Evolutionary conservation across 768 basidiomycete species (phyloP).

Genomic region (Agrocybe praecox): DNA sequence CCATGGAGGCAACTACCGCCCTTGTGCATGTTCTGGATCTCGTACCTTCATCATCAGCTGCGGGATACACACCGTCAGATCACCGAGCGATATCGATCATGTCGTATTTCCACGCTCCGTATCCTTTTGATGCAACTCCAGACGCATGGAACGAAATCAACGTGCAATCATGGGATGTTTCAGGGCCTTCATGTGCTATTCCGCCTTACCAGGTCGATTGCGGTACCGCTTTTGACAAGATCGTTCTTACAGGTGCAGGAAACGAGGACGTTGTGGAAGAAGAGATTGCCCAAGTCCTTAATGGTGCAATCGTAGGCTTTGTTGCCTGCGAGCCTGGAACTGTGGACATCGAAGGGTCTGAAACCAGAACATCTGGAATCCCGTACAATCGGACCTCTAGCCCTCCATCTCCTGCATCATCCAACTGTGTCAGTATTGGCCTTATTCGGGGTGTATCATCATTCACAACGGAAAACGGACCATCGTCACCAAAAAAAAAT

Average conservation of each 20-base stretch:
- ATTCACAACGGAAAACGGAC: background rate
- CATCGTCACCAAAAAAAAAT: slow-evolving; percentile 30
- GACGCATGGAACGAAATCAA: slow-evolving; percentile 32
- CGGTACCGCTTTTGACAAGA: slow-evolving; percentile 53
- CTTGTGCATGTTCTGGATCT: slow-evolving; percentile 49
- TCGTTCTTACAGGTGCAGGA: slow-evolving; percentile 74
- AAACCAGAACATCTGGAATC: slow-evolving; percentile 21
- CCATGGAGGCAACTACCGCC: slow-evolving; percentile 8
- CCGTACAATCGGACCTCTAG: slow-evolving; percentile 62
- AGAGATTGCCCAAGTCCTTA: slow-evolving; percentile 74
- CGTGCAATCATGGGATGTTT: slow-evolving; percentile 64
- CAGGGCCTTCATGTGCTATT: slow-evolving; percentile 64
- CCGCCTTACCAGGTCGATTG: slow-evolving; percentile 76
- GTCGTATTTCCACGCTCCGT: slow-evolving; percentile 73
- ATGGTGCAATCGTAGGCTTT: slow-evolving; percentile 80
- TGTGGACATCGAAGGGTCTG: slow-evolving; percentile 26
- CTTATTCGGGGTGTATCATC: slow-evolving; percentile 60
- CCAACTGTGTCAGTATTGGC: slow-evolving; percentile 75
- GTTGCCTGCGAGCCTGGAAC: slow-evolving; percentile 52
- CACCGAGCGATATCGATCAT: slow-evolving; percentile 69
- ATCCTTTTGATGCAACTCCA: slow-evolving; percentile 19
- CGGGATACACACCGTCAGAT: slow-evolving; percentile 60
- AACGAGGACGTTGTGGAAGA: slow-evolving; percentile 75
- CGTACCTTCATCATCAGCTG: slow-evolving; percentile 43
- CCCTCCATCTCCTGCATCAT: slow-evolving; percentile 59